Conservation (phyloP, 169 alveolate species). For the Plasmodium blacklocki region DNA sequence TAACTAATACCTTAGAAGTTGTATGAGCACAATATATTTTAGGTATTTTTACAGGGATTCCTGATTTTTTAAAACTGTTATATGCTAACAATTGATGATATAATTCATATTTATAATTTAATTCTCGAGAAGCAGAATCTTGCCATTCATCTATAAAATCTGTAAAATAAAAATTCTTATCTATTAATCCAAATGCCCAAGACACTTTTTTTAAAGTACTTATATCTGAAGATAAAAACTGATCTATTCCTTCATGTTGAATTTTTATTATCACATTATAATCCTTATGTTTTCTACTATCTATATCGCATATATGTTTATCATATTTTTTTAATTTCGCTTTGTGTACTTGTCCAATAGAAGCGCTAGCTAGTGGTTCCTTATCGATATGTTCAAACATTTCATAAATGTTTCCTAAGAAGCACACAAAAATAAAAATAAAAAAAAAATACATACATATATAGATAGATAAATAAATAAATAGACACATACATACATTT, state of each 20-base stretch:
- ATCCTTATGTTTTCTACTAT: constrained; percentile 62
- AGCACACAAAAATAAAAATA: neutral
- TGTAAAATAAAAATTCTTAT: constrained; percentile 82
- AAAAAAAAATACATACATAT: neutral
- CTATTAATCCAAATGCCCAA: constrained; percentile 86
- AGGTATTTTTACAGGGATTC: constrained; percentile 88
- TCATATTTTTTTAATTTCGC: constrained; percentile 78
- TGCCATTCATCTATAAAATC: constrained; percentile 92
- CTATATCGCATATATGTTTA: neutral
- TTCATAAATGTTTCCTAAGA: constrained; percentile 41
- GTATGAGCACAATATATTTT: constrained; percentile 84
- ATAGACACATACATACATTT: too few species aligned
- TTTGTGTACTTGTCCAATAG: constrained; percentile 90
- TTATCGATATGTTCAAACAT: constrained; percentile 82
- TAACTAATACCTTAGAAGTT: constrained; percentile 87
- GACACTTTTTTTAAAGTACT: constrained; percentile 82
- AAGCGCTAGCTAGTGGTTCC: constrained; percentile 88
- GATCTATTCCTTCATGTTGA: constrained; percentile 88
- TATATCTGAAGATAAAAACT: constrained; percentile 85
- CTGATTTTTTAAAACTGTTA: constrained; percentile 84
- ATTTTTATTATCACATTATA: constrained; percentile 85
- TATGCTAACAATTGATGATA: constrained; percentile 86
- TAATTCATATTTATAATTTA: constrained; percentile 89
- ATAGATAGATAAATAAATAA: too few species aligned
- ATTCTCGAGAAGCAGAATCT: constrained; percentile 88